A percentile compares a stretch with the other conserved stretches of the same genome.
Evolutionary conservation across 129 eudicot genomes (phyloP).

Genomic region (Apium graveolens): DNA sequence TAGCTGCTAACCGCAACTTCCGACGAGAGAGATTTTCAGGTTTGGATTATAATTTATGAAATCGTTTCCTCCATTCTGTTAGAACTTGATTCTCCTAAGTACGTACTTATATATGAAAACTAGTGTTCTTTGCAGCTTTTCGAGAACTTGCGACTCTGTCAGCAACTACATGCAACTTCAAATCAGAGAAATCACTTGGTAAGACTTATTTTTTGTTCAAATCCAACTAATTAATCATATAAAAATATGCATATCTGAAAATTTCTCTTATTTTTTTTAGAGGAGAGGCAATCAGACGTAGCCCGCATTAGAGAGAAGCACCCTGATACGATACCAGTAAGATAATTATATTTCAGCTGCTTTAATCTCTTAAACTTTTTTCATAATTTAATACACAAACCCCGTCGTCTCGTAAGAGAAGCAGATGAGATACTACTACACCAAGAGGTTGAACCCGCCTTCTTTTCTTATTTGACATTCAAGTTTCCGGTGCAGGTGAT

Average conservation of each 20-base stretch:
- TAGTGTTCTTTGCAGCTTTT: not conserved
- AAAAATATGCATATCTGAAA: too few species aligned
- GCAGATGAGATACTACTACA: too few species aligned
- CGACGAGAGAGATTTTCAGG: not conserved
- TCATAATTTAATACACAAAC: too few species aligned
- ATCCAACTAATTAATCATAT: too few species aligned
- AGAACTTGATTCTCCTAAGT: too few species aligned
- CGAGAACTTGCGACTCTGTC: not conserved
- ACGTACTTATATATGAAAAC: too few species aligned
- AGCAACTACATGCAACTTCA: not conserved
- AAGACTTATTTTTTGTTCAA: not conserved
- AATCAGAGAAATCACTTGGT: not conserved
- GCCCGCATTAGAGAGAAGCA: not conserved
- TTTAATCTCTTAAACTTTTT: not conserved
- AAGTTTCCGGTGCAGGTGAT: not conserved
- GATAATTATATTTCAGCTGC: not conserved
- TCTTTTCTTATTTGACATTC: too few species aligned
- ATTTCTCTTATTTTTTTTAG: not conserved
- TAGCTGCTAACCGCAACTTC: not conserved
- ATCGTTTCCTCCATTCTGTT: not conserved
- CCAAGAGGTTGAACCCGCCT: too few species aligned
- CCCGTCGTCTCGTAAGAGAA: too few species aligned
- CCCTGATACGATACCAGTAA: not conserved
- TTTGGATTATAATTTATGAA: too few species aligned
- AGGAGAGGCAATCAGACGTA: not conserved